These are phyloP conservation scores for Colletotrichum karsti DNA, from an alignment of 2,329 filamentous ascomycete genomes.

Conservation along the genomic window DNA sequence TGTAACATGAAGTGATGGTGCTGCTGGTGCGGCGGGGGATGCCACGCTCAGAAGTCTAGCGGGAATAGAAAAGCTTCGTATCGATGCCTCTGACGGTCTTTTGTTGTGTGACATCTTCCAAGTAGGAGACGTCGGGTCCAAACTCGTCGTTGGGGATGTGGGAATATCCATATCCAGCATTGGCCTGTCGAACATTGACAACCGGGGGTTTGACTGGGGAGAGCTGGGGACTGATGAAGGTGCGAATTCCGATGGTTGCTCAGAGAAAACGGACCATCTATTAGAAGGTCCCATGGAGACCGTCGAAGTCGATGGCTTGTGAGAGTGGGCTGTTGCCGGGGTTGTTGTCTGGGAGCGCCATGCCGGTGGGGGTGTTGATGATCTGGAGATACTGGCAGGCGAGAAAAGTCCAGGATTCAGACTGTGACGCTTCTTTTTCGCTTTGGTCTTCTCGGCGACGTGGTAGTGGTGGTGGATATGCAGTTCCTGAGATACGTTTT, in stretches of 20 bases:
- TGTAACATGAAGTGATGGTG: conserved; percentile 34
- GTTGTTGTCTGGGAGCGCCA: conserved; percentile 49
- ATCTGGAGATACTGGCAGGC: conserved; percentile 50
- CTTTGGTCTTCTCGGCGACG: conserved; percentile 68
- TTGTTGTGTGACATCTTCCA: conserved; percentile 63
- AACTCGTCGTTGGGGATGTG: conserved; percentile 82
- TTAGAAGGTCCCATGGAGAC: conserved; percentile 51
- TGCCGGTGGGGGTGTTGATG: conserved; percentile 50
- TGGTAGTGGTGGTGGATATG: conserved; percentile 98
- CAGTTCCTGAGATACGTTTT: conserved; percentile 72
- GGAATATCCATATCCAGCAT: conserved; percentile 77
- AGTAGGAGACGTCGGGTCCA: conserved; percentile 72
- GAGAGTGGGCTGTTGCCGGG: conserved; percentile 50
- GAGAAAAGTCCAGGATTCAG: conserved; percentile 70
- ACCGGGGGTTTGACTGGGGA: conserved; percentile 76
- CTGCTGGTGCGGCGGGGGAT: conserved; percentile 25
- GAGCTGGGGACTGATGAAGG: conserved; percentile 83
- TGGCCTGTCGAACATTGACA: conserved; percentile 80
- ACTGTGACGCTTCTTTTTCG: conserved; percentile 76
- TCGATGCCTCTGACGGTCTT: conserved; percentile 63
- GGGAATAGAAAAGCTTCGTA: conserved; percentile 31
- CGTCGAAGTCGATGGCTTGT: conserved; percentile 60
- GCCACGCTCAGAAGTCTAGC: conserved; percentile 33
- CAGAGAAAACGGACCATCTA: conserved; percentile 72
- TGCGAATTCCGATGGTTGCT: conserved; percentile 69